These are phyloP conservation scores for Silene latifolia DNA, from an alignment of 148 eudicot species.

Conservation along the genomic window DNA sequence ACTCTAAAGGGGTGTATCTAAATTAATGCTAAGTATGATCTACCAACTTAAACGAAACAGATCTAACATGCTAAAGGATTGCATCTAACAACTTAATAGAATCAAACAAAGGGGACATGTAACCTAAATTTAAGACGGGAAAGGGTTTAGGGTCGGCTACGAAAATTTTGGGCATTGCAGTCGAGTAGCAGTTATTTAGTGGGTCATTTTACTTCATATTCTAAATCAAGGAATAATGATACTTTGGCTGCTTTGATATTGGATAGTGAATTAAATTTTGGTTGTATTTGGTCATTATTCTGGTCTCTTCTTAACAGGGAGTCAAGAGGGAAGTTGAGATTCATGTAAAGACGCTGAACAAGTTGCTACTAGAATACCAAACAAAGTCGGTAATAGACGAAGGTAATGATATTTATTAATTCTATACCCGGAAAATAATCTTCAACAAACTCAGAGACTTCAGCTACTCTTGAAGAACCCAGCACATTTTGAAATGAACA, in stretches of 20 bases:
- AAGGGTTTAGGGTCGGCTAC: too few relatives aligned
- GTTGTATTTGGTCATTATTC: not conserved
- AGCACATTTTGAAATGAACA: slow-evolving; percentile 12
- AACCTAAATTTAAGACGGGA: too few relatives aligned
- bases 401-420: slow-evolving; percentile 7
- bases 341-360: slow-evolving; percentile 78
- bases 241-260: not conserved
- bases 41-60: too few relatives aligned
- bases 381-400: too few relatives aligned
- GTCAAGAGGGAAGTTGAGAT: slow-evolving; percentile 86
- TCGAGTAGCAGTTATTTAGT: too few relatives aligned
- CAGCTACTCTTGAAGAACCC: slow-evolving; percentile 29
- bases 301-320: slow-evolving; percentile 41
- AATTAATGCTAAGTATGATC: too few relatives aligned
- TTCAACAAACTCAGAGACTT: slow-evolving; percentile 18
- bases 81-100: too few relatives aligned
- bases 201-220: not conserved
- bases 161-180: too few relatives aligned
- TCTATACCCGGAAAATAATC: slow-evolving; percentile 22
- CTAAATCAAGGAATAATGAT: not conserved
- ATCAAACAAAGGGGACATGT: too few relatives aligned
- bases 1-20: too few relatives aligned
- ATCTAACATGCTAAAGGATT: too few relatives aligned
- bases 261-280: not conserved
- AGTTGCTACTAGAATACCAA: slow-evolving; percentile 29